These are phyloP conservation scores for Senecio squalidus DNA, from an alignment of 140 eudicot species.

Conservation along the genomic window DNA sequence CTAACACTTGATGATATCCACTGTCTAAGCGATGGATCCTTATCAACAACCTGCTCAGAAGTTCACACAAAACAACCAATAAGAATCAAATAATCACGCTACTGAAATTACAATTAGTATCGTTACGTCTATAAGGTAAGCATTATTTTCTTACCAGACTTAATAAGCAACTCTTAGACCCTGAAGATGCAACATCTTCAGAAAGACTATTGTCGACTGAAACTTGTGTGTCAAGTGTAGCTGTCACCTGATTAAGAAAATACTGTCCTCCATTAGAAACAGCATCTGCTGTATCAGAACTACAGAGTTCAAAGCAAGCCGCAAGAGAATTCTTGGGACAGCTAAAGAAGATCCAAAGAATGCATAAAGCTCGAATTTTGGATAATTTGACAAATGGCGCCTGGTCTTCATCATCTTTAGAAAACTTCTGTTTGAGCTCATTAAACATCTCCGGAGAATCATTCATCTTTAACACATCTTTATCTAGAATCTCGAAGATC, in stretches of 20 bases:
- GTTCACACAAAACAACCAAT: constrained; percentile 4
- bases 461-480: constrained; percentile 44
- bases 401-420: constrained; percentile 43
- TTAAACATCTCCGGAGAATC: constrained; percentile 30
- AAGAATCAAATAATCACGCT: background rate
- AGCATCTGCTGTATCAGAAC: constrained; percentile 45
- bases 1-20: constrained; percentile 57
- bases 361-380: constrained; percentile 49
- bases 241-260: constrained; percentile 65
- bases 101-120: too few species aligned
- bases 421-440: constrained; percentile 45
- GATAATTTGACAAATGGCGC: constrained; percentile 42
- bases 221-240: constrained; percentile 30
- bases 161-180: constrained; percentile 56
- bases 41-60: constrained; percentile 55
- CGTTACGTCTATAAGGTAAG: too few species aligned
- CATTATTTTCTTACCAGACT: constrained; percentile 71
- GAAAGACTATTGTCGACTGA: constrained; percentile 22
- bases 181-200: constrained; percentile 28
- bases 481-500: constrained; percentile 60
- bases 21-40: constrained; percentile 55
- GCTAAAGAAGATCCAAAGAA: constrained; percentile 56
- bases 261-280: constrained; percentile 43
- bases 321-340: constrained; percentile 65
- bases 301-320: constrained; percentile 78